Conservation (phyloP, 1,139 yeast genomes). For the Protomyces lactucae-debilis region DNA sequence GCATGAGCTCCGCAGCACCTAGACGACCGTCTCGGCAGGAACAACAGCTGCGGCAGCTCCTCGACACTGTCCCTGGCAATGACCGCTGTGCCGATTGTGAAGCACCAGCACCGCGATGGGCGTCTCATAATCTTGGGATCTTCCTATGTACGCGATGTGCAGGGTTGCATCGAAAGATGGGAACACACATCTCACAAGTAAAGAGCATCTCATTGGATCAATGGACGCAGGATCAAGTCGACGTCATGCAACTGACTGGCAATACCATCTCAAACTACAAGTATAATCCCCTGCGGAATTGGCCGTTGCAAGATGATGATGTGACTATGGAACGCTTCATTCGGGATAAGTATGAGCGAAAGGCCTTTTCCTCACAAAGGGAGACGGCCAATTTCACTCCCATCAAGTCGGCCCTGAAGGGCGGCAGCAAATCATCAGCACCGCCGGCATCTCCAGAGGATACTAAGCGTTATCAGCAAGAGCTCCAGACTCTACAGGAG, state of each 20-base stretch:
- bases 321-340: conserved; percentile 47
- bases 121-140: conserved; percentile 44
- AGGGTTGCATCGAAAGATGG: conserved; percentile 58
- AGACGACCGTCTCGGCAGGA: conserved; percentile 31
- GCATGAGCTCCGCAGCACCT: background rate
- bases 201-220: conserved; percentile 65
- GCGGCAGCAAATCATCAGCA: conserved; percentile 11
- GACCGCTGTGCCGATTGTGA: conserved; percentile 62
- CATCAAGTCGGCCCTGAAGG: conserved; percentile 24
- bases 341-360: conserved; percentile 49
- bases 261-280: conserved; percentile 49
- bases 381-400: conserved; percentile 17
- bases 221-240: conserved; percentile 50
- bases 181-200: conserved; percentile 56
- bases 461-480: conserved; percentile 5
- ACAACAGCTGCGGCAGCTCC: conserved; percentile 46
- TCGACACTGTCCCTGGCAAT: conserved; percentile 37
- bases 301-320: conserved; percentile 31
- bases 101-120: conserved; percentile 47
- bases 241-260: conserved; percentile 49
- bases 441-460: conserved; percentile 14
- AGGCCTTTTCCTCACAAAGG: conserved; percentile 30
- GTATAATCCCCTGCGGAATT: conserved; percentile 49
- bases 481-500: background rate
- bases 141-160: conserved; percentile 63